These are phyloP conservation scores for Hypoxylon sp. DNA, from an alignment of 2,329 filamentous ascomycete species.

Conservation along the genomic window DNA sequence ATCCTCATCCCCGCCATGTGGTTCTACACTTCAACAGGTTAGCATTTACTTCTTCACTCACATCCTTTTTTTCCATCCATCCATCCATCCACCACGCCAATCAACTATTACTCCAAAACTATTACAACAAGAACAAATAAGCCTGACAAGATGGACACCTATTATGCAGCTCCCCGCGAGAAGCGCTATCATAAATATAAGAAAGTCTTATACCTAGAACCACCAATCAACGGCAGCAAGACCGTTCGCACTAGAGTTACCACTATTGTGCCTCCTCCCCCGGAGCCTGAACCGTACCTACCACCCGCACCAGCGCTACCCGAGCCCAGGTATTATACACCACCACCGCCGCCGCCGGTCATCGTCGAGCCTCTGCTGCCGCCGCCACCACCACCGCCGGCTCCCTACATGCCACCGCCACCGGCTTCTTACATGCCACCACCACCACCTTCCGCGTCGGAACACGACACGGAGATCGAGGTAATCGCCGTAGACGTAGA, in stretches of 20 bases:
- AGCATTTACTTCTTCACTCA: constrained; percentile 19
- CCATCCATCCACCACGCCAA: constrained; percentile 5
- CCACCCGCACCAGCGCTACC: constrained; percentile 30
- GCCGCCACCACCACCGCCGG: constrained; percentile 39
- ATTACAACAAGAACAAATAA: constrained; percentile 7
- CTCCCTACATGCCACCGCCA: constrained; percentile 25
- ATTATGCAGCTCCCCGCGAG: constrained; percentile 46
- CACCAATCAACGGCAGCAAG: constrained; percentile 48
- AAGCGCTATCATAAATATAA: constrained; percentile 50
- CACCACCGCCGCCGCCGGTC: constrained; percentile 38
- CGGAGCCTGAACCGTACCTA: constrained; percentile 42
- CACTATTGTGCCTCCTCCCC: constrained; percentile 48
- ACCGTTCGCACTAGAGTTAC: constrained; percentile 50
- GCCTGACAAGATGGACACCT: constrained; percentile 45
- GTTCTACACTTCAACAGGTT: constrained; percentile 45
- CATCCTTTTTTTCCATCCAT: constrained; percentile 2
- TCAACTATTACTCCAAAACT: constrained; percentile 14
- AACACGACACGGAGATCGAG: constrained; percentile 48
- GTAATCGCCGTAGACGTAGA: constrained; percentile 56
- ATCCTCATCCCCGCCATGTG: constrained; percentile 40
- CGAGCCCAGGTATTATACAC: constrained; percentile 34
- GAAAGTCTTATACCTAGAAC: constrained; percentile 54
- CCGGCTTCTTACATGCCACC: constrained; percentile 29
- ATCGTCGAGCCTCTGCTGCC: constrained; percentile 38
- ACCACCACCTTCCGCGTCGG: constrained; percentile 28